These are phyloP conservation scores for Periconia digitata DNA, from an alignment of 2,329 filamentous ascomycete species.

Conservation along the genomic window DNA sequence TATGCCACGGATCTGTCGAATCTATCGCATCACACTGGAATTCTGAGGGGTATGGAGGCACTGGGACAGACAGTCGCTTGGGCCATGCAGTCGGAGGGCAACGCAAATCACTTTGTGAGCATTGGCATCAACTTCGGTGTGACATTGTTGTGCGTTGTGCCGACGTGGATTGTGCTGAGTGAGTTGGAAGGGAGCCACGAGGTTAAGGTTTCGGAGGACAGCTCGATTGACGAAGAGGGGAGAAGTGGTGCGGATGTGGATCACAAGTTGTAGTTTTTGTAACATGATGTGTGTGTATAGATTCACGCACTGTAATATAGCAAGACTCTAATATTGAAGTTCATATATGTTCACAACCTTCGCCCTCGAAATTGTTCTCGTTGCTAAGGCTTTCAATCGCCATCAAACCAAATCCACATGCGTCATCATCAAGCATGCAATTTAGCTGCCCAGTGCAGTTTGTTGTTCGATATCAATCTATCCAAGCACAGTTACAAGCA, in stretches of 20 bases:
- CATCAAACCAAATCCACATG: too few species aligned
- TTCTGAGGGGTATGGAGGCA: constrained; percentile 38
- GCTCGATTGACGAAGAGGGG: constrained; percentile 4
- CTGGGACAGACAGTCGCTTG: constrained; percentile 40
- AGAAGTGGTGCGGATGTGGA: constrained; percentile 8
- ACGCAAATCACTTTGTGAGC: constrained; percentile 39
- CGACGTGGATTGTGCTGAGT: constrained; percentile 37
- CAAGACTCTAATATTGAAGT: too few species aligned
- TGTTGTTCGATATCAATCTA: too few species aligned
- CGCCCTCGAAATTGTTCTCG: too few species aligned
- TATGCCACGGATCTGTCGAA: constrained; percentile 37
- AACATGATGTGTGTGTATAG: too few species aligned
- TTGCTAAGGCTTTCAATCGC: too few species aligned
- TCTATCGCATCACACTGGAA: constrained; percentile 37
- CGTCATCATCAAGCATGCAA: too few species aligned
- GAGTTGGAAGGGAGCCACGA: constrained; percentile 37
- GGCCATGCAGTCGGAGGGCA: constrained; percentile 41
- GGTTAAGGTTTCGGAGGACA: constrained; percentile 22
- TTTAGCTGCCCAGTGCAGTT: too few species aligned
- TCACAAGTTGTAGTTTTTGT: not conserved
- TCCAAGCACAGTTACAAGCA: too few species aligned
- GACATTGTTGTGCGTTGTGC: constrained; percentile 30
- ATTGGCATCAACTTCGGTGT: constrained; percentile 41
- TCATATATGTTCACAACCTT: too few species aligned
- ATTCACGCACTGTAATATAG: too few species aligned